Conservation (phyloP, 1,284 basidiomycete species). For the Microbotryomycetes sp. region DNA sequence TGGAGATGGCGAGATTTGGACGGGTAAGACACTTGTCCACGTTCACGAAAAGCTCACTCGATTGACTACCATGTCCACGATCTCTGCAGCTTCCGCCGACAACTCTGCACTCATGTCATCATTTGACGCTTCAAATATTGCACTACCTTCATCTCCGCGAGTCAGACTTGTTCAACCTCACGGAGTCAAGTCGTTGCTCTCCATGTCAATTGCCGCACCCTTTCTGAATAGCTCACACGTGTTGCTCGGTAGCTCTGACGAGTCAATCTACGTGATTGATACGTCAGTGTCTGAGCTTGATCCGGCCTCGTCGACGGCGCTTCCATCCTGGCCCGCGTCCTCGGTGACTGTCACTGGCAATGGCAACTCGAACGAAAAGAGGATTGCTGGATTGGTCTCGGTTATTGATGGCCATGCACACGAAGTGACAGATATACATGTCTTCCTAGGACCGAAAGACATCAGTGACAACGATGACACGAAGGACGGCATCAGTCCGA, state of each 20-base stretch:
- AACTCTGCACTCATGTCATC: constrained; percentile 61
- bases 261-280: constrained; percentile 58
- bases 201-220: constrained; percentile 54
- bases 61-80: neutral
- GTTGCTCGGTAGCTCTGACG: constrained; percentile 67
- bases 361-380: constrained; percentile 17
- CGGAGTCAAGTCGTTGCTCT: constrained; percentile 65
- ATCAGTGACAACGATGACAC: constrained; percentile 43
- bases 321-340: neutral
- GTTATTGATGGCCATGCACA: constrained; percentile 78
- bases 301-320: constrained; percentile 1
- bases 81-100: constrained; percentile 71
- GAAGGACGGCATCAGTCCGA: neutral
- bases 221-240: constrained; percentile 58
- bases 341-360: constrained; percentile 9
- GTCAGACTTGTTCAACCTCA: constrained; percentile 58
- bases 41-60: neutral
- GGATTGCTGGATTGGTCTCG: constrained; percentile 45
- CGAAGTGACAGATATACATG: constrained; percentile 64
- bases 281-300: constrained; percentile 25
- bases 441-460: constrained; percentile 57
- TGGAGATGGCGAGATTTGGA: constrained; percentile 68
- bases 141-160: constrained; percentile 43
- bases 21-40: constrained; percentile 50
- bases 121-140: constrained; percentile 43